phyloP scores from a whole-genome alignment of 768 basidiomycete genomes.

The Psilocybe azurescens region DNA sequence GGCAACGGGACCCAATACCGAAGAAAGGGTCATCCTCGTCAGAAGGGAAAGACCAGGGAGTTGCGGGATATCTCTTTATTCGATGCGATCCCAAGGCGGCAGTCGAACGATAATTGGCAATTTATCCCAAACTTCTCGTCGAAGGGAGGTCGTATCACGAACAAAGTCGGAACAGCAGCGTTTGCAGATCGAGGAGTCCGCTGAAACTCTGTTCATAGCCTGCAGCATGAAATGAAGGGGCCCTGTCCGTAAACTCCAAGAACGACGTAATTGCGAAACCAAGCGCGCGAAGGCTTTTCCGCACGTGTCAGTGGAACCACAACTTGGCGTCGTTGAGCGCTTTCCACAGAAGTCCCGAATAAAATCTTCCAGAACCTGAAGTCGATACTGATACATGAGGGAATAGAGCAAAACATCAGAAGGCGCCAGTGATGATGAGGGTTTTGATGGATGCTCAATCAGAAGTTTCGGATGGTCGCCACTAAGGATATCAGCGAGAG shows the following conservation, averaged over 20 bases:
- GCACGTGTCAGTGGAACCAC: constrained; percentile 37
- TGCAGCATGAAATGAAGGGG: constrained; percentile 60
- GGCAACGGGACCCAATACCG: not conserved
- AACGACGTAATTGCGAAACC: constrained; percentile 45
- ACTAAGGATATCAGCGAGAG: constrained; percentile 50
- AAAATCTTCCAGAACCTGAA: constrained; percentile 53
- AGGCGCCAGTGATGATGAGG: constrained; percentile 46
- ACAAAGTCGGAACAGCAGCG: constrained; percentile 48
- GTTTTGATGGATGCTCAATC: constrained; percentile 52
- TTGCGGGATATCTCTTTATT: not conserved
- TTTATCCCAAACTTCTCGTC: constrained; percentile 51
- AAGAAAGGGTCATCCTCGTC: not conserved
- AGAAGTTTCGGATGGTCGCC: constrained; percentile 59
- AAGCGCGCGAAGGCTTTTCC: constrained; percentile 47
- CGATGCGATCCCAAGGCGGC: constrained; percentile 45
- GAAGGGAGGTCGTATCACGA: constrained; percentile 40
- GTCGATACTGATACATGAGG: constrained; percentile 61
- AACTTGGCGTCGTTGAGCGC: constrained; percentile 32
- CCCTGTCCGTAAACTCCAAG: constrained; percentile 56
- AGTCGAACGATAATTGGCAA: constrained; percentile 51
- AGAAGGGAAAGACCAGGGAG: not conserved
- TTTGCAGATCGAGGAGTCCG: constrained; percentile 47
- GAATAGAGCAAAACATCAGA: constrained; percentile 55
- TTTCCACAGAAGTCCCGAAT: constrained; percentile 46
- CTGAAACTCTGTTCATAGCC: constrained; percentile 41